Percentiles rank a stretch among this genome's conserved stretches.
Evolutionary conservation across 768 basidiomycete genomes (phyloP).

Genomic region (Boletus huronensis): DNA sequence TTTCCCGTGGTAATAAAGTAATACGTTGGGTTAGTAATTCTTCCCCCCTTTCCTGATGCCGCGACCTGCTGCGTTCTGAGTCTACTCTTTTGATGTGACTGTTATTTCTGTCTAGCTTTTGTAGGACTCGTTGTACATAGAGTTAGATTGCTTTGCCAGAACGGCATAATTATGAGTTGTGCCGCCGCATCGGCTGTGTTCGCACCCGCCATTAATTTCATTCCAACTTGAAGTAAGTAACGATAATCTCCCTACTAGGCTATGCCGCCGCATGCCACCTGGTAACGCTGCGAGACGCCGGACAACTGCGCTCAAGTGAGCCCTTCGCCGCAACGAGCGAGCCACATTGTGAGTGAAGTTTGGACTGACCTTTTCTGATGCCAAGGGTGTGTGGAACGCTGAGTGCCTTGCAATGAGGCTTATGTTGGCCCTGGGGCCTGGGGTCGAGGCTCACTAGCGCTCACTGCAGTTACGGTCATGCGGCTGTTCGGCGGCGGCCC

Average conservation of each 20-base stretch:
- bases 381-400: not conserved
- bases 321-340: no score
- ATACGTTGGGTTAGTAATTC: constrained; percentile 2
- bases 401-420: not conserved
- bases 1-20: not conserved
- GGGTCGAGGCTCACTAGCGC: no score
- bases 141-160: not conserved
- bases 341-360: no score
- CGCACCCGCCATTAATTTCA: not conserved
- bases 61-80: constrained; percentile 2
- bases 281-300: no score
- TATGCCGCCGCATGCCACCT: no score
- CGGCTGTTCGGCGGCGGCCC: not conserved
- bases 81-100: not conserved
- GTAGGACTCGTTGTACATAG: constrained; percentile 8
- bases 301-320: no score
- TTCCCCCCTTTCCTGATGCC: not conserved
- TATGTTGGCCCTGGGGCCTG: not conserved
- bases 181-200: no score
- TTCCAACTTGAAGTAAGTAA: no score
- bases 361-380: not conserved
- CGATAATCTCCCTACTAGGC: not conserved
- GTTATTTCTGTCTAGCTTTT: constrained; percentile 6
- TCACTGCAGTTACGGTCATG: no score
- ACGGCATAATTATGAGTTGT: no score